Evolutionary conservation across 352 stramenopile genomes (phyloP).

Genomic region (Phytophthora sansomeana): DNA sequence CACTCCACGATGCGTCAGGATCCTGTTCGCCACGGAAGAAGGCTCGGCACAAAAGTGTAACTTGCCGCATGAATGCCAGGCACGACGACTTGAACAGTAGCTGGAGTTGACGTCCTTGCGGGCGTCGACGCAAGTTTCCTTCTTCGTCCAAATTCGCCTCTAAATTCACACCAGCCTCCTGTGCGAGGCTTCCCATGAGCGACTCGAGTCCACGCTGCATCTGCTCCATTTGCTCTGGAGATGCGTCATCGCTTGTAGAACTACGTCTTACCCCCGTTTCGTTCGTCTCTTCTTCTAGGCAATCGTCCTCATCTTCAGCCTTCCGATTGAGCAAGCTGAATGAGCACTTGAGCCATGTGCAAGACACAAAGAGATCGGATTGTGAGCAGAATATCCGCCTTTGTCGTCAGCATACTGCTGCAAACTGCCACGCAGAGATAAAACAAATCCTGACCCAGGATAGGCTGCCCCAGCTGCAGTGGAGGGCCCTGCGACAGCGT

Average conservation of each 20-base stretch:
- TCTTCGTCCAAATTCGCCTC: conserved; percentile 27
- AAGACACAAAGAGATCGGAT: conserved; percentile 82
- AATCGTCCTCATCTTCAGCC: conserved; percentile 69
- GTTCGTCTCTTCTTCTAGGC: conserved; percentile 38
- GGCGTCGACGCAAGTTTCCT: not conserved
- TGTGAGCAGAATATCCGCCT: conserved; percentile 82
- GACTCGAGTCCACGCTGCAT: conserved; percentile 58
- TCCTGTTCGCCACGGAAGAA: conserved; percentile 85
- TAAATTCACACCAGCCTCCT: conserved; percentile 50
- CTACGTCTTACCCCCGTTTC: conserved; percentile 17
- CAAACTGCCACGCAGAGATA: conserved; percentile 79
- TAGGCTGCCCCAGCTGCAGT: conserved; percentile 61
- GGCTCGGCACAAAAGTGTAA: conserved; percentile 75
- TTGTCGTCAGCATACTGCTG: conserved; percentile 79
- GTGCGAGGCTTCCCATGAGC: conserved; percentile 62
- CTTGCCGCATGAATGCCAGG: conserved; percentile 78
- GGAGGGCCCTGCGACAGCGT: conserved; percentile 55
- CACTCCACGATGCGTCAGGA: conserved; percentile 75
- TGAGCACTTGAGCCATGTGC: conserved; percentile 80
- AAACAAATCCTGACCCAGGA: conserved; percentile 81
- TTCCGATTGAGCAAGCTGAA: conserved; percentile 65
- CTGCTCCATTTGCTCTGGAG: conserved; percentile 42
- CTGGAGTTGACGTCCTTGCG: conserved; percentile 63
- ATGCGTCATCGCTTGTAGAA: conserved; percentile 14
- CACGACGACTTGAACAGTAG: conserved; percentile 82